These are phyloP conservation scores for Saccharomyces cerevisiae DNA, from an alignment of 805 yeast species.

Conservation along the genomic window DNA sequence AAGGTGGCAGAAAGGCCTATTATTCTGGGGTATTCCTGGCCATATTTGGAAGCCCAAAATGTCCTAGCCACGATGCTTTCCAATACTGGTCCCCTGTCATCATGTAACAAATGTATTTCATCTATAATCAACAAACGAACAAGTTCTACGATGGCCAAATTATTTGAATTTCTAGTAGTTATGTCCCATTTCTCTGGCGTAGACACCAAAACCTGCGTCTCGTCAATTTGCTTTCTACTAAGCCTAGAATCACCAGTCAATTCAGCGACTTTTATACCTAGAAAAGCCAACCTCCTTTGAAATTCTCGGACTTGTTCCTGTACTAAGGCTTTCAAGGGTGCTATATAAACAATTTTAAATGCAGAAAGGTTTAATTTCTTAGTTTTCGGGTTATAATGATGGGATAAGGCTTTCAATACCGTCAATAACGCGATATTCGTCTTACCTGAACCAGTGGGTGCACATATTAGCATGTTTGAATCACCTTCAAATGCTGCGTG, in stretches of 20 bases:
- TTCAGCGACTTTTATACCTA: slow-evolving; percentile 71
- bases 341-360: slow-evolving; percentile 78
- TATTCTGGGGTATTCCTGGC: slow-evolving; percentile 49
- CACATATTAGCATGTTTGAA: slow-evolving; percentile 74
- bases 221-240: slow-evolving; percentile 63
- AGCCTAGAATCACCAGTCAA: slow-evolving; percentile 84
- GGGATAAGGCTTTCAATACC: slow-evolving; percentile 51
- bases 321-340: slow-evolving; percentile 90
- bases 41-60: slow-evolving; percentile 33
- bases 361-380: slow-evolving; percentile 46
- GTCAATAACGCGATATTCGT: slow-evolving; percentile 92
- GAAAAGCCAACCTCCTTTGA: slow-evolving; percentile 52
- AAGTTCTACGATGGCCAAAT: slow-evolving; percentile 51
- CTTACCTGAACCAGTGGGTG: slow-evolving; percentile 98
- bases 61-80: slow-evolving; percentile 82
- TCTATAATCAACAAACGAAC: slow-evolving; percentile 75
- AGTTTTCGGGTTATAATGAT: slow-evolving; percentile 38
- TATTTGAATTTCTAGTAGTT: slow-evolving; percentile 73
- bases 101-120: slow-evolving; percentile 88
- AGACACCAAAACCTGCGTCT: slow-evolving; percentile 78
- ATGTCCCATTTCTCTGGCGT: slow-evolving; percentile 99
- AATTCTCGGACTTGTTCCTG: slow-evolving; percentile 92
- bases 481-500: slow-evolving; percentile 71
- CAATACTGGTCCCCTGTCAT: slow-evolving; percentile 89
- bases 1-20: slow-evolving; percentile 89